Percentiles rank a stretch among this genome's conserved stretches.
phyloP scores from a whole-genome alignment of 768 basidiomycete species.

The Neoboletus magnificus region DNA sequence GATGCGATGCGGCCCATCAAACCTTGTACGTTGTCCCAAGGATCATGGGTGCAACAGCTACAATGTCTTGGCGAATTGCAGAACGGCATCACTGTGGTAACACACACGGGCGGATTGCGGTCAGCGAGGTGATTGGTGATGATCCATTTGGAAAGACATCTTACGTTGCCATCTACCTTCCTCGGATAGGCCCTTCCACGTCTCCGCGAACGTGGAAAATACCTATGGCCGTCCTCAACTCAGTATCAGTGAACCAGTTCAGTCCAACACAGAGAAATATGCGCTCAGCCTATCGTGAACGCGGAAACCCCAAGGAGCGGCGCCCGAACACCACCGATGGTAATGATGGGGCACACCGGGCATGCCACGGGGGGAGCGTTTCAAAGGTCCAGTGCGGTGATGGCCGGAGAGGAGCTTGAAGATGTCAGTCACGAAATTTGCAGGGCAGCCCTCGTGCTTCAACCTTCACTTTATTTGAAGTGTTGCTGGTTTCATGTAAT shows the following conservation, averaged over 20 bases:
- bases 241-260: no score
- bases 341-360: not conserved
- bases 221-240: not conserved
- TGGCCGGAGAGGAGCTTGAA: not conserved
- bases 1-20: no score
- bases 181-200: not conserved
- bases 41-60: not conserved
- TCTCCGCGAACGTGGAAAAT: not conserved
- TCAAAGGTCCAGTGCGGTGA: not conserved
- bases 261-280: no score
- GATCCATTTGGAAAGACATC: not conserved
- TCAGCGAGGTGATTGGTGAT: no score
- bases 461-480: no score
- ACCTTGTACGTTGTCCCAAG: not conserved
- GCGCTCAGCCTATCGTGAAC: no score
- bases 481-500: no score
- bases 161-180: not conserved
- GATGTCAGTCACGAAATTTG: not conserved
- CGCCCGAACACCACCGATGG: not conserved
- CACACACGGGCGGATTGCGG: not conserved
- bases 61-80: not conserved
- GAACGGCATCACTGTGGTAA: not conserved
- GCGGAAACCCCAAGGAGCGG: no score
- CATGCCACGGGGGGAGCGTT: not conserved
- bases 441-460: no score